These are phyloP conservation scores for Sarcocystis neurona DNA, from an alignment of 169 alveolate species.

Conservation along the genomic window DNA sequence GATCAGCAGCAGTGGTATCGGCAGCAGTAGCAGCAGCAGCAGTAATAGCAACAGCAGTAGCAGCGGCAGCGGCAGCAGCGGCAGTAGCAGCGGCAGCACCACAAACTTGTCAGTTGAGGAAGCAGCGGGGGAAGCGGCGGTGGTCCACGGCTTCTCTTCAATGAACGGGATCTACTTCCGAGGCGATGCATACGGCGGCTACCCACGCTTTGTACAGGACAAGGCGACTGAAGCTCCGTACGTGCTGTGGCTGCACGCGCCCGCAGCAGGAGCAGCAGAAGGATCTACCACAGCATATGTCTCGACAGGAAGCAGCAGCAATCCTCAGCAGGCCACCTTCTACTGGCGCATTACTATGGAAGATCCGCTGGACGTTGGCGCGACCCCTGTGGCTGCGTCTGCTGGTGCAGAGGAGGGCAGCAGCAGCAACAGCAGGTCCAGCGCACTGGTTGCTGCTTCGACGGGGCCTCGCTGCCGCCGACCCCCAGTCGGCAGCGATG, in stretches of 20 bases:
- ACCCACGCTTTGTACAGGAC: conserved; percentile 53
- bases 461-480: neutral
- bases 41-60: too few relatives aligned
- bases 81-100: too few relatives aligned
- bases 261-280: neutral
- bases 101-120: too few relatives aligned
- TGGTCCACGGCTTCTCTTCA: too few relatives aligned
- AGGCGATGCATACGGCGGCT: conserved; percentile 52
- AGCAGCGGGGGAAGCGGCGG: conserved; percentile 36
- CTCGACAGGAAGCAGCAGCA: neutral
- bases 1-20: too few relatives aligned
- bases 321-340: neutral
- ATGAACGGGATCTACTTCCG: conserved; percentile 52
- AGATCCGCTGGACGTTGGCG: neutral
- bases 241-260: conserved; percentile 57
- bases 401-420: neutral
- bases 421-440: neutral
- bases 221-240: neutral
- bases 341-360: conserved; percentile 48
- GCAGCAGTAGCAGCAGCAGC: too few relatives aligned
- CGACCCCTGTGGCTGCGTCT: neutral
- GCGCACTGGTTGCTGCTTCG: neutral
- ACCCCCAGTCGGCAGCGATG: conserved; percentile 16
- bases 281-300: neutral
- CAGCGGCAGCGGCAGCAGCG: too few relatives aligned